A percentile compares a stretch with the other conserved stretches of the same genome.
Evolutionary conservation across 768 basidiomycete genomes (phyloP).

Genomic region (Lanmaoa pseudosensibilis): DNA sequence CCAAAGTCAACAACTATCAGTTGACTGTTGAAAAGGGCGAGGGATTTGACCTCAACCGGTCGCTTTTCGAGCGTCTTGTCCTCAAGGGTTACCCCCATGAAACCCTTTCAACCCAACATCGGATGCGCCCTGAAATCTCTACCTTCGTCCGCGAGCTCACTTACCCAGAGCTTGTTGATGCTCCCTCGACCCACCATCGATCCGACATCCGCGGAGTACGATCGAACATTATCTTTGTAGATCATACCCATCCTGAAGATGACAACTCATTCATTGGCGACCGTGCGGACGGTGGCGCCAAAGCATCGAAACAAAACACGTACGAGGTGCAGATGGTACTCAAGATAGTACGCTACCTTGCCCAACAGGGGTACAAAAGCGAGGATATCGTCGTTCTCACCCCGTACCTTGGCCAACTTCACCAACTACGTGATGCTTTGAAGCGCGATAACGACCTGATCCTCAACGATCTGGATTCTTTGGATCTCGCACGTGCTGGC

Average conservation of each 20-base stretch:
- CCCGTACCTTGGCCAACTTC: constrained; percentile 47
- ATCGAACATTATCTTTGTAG: constrained; percentile 62
- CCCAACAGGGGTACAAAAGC: constrained; percentile 57
- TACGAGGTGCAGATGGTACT: constrained; percentile 63
- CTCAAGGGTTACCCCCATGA: constrained; percentile 60
- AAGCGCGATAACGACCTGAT: constrained; percentile 53
- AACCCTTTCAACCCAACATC: constrained; percentile 57
- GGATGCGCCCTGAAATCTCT: constrained; percentile 76
- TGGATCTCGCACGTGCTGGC: constrained; percentile 58
- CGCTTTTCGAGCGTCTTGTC: too few species aligned
- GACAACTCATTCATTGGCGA: constrained; percentile 41
- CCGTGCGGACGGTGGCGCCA: constrained; percentile 42
- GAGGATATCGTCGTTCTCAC: too few species aligned
- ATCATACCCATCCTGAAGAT: constrained; percentile 59
- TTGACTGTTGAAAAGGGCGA: constrained; percentile 70
- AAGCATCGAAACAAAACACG: constrained; percentile 58
- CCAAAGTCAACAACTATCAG: constrained; percentile 65
- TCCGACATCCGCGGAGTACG: constrained; percentile 52
- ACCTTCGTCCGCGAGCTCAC: constrained; percentile 60
- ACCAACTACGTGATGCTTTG: constrained; percentile 45
- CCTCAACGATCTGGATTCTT: constrained; percentile 60
- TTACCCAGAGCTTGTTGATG: constrained; percentile 64
- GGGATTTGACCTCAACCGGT: constrained; percentile 64
- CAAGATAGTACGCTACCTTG: constrained; percentile 63
- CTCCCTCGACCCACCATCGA: constrained; percentile 45